Base-by-base conservation (phyloP, 2,329 filamentous ascomycete species). In the Aspergillus jensenii region DNA sequence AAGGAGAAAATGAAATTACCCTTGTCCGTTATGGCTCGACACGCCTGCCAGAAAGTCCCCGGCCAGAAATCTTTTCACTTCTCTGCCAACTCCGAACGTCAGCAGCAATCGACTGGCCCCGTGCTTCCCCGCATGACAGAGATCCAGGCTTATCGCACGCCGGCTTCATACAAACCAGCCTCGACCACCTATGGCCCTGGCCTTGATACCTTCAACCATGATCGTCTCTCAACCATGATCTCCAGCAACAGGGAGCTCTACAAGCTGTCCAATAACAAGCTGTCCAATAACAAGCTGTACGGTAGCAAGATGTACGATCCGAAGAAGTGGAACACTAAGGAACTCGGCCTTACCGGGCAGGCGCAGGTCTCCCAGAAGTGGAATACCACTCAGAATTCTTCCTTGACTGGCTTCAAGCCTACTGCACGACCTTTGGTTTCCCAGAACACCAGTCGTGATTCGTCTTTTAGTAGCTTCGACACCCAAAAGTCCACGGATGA, bases 401-500 rank as follows among this genome's bases (percentile, higher is more conserved):
- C 35, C 5, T 37, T n/a, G 4, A 37, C 35, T 14, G 14, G 12
- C 15, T 37, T 37, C 35, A n/a, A n/a, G 40, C 19, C 40, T 21
- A 43, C n/a, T 21, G 17, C 40, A 21, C 40, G 17, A 43, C 7
- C 27, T 35, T 17, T n/a, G 23, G 8, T 21, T 4, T 47, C 25
- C 46, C 46, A 27, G 35, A 50, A 50, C 8, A 50, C 55, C 33
- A 59, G 53, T 17, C 52, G 61, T 17, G 59, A 55, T 52, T 59
- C 59, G 2, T 59, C 56, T 11, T 58, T 59, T 25, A 63, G 52
- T 37, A 61, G 48, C 21, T 23, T 57, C 6, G 39, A 55, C 11
- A 60, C 52, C 12, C 47, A 58, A 31, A 56, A 52, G 39, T 55
- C 57, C 5, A 49, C 56, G 7, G 57, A 56, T 15, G 48, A 58